These are phyloP conservation scores for Aspergillus thermomutatus DNA, from an alignment of 2,329 filamentous ascomycete genomes.

Conservation along the genomic window DNA sequence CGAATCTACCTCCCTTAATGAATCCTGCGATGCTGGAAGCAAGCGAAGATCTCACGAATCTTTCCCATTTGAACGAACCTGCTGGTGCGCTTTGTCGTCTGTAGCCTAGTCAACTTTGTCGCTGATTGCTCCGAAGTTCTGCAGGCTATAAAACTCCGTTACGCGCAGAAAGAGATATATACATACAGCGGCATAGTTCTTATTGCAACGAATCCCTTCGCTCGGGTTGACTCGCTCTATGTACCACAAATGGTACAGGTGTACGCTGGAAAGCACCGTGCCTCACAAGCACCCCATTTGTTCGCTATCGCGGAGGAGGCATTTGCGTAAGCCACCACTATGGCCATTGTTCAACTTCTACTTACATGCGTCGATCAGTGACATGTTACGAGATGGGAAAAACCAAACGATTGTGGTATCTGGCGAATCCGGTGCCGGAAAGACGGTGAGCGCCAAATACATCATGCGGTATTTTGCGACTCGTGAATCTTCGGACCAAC, in stretches of 20 bases:
- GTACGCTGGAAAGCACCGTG: constrained; percentile 93
- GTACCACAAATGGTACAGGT: constrained; percentile 99
- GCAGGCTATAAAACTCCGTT: constrained; percentile 95
- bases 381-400: constrained; percentile 93
- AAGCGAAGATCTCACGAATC: constrained; percentile 93
- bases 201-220: constrained; percentile 97
- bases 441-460: constrained; percentile 99
- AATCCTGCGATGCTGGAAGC: constrained; percentile 98
- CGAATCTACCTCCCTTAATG: constrained; percentile 86
- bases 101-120: constrained; percentile 1
- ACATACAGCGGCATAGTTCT: constrained; percentile 98
- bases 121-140: constrained; percentile 61
- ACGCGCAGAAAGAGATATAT: constrained; percentile 98
- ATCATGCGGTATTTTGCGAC: constrained; percentile 99
- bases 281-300: constrained; percentile 93
- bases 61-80: constrained; percentile 97
- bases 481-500: constrained; percentile 86
- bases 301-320: constrained; percentile 99
- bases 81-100: constrained; percentile 62
- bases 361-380: constrained; percentile 56
- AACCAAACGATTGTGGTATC: constrained; percentile 99
- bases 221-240: constrained; percentile 94
- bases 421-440: constrained; percentile 96
- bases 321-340: constrained; percentile 66
- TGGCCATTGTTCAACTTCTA: neutral